Conservation (phyloP, 257 asterid genomes). For the Fraxinus cuspidata region DNA sequence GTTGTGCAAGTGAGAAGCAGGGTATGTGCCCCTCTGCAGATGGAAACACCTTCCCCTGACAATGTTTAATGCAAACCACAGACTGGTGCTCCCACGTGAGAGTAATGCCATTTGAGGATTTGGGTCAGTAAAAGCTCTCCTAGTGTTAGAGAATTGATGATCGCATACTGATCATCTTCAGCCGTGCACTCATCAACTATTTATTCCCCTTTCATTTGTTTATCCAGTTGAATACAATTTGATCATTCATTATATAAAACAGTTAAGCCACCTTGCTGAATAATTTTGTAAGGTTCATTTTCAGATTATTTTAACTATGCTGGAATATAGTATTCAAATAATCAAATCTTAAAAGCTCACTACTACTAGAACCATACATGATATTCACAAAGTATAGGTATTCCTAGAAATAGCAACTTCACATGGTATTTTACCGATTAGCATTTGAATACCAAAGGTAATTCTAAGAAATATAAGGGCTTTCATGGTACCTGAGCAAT, state of each 20-base stretch:
- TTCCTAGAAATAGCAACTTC: neutral
- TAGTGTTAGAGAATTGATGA: neutral
- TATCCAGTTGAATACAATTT: no score
- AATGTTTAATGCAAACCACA: neutral
- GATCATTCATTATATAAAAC: no score
- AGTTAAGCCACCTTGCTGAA: neutral
- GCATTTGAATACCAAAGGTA: neutral
- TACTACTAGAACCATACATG: neutral
- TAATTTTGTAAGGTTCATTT: neutral
- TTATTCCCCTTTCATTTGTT: neutral
- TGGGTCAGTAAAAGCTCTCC: neutral
- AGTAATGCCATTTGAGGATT: neutral
- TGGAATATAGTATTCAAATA: neutral
- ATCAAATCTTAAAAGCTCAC: neutral
- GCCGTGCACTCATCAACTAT: neutral
- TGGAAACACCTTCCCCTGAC: neutral
- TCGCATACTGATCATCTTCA: neutral
- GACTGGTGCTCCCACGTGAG: neutral
- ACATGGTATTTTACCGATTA: neutral
- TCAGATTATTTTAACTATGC: neutral
- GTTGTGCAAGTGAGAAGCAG: neutral
- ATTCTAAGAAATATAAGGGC: neutral
- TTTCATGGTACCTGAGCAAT: constrained; percentile 66
- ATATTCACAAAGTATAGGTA: neutral
- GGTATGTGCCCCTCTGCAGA: neutral